A percentile compares a stretch with the other conserved stretches of the same genome.
phyloP scores from a whole-genome alignment of 2,329 filamentous ascomycete genomes.

The Diplocarpon mali region DNA sequence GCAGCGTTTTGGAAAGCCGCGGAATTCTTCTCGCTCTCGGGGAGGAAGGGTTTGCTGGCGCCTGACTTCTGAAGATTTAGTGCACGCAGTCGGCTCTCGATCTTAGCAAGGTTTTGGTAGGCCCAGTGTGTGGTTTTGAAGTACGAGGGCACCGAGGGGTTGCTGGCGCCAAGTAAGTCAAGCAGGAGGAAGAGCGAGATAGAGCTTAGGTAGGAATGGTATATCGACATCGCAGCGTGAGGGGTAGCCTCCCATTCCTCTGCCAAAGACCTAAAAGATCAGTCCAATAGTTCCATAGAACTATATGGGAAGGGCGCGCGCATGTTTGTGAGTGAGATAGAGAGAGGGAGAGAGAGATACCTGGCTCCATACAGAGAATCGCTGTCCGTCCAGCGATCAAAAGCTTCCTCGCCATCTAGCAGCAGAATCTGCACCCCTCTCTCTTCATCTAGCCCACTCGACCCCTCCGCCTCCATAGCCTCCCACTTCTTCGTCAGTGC shows the following conservation, averaged over 20 bases:
- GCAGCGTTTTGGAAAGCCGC: slow-evolving; percentile 38
- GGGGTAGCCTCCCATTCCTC: slow-evolving; percentile 64
- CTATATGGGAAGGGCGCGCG: not conserved
- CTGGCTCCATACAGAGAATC: slow-evolving; percentile 87
- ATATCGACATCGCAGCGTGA: slow-evolving; percentile 63
- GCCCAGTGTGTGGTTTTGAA: slow-evolving; percentile 91
- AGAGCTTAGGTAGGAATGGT: slow-evolving; percentile 60
- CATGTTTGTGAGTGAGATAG: not conserved
- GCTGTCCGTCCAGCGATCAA: slow-evolving; percentile 62
- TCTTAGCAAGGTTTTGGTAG: slow-evolving; percentile 61
- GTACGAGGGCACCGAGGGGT: slow-evolving; percentile 70
- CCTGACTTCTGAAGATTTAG: slow-evolving; percentile 55
- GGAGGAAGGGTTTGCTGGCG: slow-evolving; percentile 48
- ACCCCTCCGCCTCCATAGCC: slow-evolving; percentile 51
- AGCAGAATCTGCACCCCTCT: slow-evolving; percentile 82
- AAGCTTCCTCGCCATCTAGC: slow-evolving; percentile 91
- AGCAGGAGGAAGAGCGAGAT: slow-evolving; percentile 88
- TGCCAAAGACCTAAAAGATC: slow-evolving; percentile 52
- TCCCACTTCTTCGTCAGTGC: slow-evolving; percentile 77
- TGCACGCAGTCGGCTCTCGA: slow-evolving; percentile 64
- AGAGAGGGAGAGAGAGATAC: slow-evolving; percentile 32
- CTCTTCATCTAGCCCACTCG: slow-evolving; percentile 54
- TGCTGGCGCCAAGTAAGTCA: slow-evolving; percentile 65
- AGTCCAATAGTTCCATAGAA: slow-evolving; percentile 1
- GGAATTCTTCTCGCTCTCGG: slow-evolving; percentile 45